phyloP scores from a whole-genome alignment of 805 yeast species.

The Candida piceae region DNA sequence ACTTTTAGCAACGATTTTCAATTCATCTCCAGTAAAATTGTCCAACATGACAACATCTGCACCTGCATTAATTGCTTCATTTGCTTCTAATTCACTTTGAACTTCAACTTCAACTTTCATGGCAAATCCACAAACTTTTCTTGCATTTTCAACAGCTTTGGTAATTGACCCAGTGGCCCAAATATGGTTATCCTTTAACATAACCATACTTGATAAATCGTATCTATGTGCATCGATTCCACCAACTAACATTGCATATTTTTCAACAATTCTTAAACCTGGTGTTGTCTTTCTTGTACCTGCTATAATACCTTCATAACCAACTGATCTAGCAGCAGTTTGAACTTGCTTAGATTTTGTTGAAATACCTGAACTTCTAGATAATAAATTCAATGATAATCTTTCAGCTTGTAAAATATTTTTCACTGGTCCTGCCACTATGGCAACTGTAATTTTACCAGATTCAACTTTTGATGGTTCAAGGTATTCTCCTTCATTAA shows the following conservation, averaged over 20 bases:
- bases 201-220: constrained; percentile 89
- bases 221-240: constrained; percentile 92
- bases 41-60: constrained; percentile 96
- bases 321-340: constrained; percentile 56
- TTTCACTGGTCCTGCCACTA: constrained; percentile 74
- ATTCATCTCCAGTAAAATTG: constrained; percentile 66
- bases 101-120: constrained; percentile 91
- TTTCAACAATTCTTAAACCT: constrained; percentile 81
- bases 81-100: constrained; percentile 77
- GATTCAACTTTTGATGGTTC: constrained; percentile 33
- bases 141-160: constrained; percentile 71
- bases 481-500: constrained; percentile 61
- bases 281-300: constrained; percentile 99
- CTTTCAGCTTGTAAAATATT: constrained; percentile 80
- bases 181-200: constrained; percentile 92
- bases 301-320: constrained; percentile 81
- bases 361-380: constrained; percentile 85
- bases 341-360: constrained; percentile 61
- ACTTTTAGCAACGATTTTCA: constrained; percentile 58
- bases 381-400: constrained; percentile 73
- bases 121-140: constrained; percentile 81
- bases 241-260: constrained; percentile 92
- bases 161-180: constrained; percentile 93
- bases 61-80: constrained; percentile 90
- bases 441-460: constrained; percentile 69